Percentiles rank a stretch among this genome's conserved stretches.
Conservation (phyloP, 148 eudicot genomes). For the Linanthus parryae region DNA sequence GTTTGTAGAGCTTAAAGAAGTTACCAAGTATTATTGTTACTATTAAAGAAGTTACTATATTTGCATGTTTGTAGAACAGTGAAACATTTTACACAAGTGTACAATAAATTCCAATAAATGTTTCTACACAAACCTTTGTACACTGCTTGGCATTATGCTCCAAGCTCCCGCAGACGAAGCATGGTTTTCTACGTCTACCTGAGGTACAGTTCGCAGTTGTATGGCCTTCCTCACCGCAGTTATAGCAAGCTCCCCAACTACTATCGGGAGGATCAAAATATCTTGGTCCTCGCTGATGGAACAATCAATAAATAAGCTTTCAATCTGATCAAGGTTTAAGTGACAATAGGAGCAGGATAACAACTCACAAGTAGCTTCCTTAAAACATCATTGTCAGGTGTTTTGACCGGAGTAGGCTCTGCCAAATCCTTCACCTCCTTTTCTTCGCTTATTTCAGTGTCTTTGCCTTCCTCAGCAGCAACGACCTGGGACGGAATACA, state of each 20-base stretch:
- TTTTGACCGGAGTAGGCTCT: slow-evolving; percentile 34
- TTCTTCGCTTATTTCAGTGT: slow-evolving; percentile 21
- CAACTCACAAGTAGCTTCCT: slow-evolving; percentile 96
- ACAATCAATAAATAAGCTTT: slow-evolving; percentile 39
- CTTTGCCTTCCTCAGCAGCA: slow-evolving; percentile 23
- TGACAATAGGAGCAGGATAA: slow-evolving; percentile 28
- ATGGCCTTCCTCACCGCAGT: slow-evolving; percentile 98
- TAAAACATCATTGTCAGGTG: slow-evolving; percentile 53
- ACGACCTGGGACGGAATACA: slow-evolving; percentile 38
- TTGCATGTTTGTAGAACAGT: no score
- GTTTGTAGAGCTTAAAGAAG: no score
- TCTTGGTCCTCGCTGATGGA: slow-evolving; percentile 87
- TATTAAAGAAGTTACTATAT: no score
- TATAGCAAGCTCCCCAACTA: slow-evolving; percentile 90
- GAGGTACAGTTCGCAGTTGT: slow-evolving; percentile 52
- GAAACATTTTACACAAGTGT: no score
- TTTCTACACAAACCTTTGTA: slow-evolving; percentile 50
- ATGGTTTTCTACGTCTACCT: slow-evolving; percentile 79
- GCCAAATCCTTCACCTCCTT: slow-evolving; percentile 19
- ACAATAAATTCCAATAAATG: no score
- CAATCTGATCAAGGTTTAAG: slow-evolving; percentile 16
- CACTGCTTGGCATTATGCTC: slow-evolving; percentile 86
- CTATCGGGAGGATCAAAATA: slow-evolving; percentile 94
- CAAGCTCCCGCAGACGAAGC: slow-evolving; percentile 91
- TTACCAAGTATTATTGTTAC: no score